Evolutionary conservation across 495 filamentous ascomycete species (phyloP).

Genomic region (Trypethelium eluteriae): DNA sequence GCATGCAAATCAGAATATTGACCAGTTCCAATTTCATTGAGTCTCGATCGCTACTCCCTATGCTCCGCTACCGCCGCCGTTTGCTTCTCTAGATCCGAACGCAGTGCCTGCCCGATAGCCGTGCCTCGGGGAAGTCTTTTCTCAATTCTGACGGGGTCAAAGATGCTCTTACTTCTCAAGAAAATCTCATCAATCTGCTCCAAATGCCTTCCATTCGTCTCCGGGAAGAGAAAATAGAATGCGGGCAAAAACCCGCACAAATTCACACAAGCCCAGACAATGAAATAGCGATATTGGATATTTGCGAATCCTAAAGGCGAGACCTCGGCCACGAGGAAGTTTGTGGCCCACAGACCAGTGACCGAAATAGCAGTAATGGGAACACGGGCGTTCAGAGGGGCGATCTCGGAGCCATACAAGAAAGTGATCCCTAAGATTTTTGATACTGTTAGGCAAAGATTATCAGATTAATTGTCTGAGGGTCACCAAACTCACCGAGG

Average conservation of each 20-base stretch:
- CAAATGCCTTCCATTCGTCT: constrained; percentile 59
- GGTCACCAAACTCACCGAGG: constrained; percentile 12
- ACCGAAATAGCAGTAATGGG: constrained; percentile 17
- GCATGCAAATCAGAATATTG: no score
- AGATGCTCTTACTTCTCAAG: constrained; percentile 16
- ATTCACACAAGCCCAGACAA: constrained; percentile 41
- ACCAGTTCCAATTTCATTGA: neutral
- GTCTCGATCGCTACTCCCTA: neutral
- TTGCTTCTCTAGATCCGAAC: neutral
- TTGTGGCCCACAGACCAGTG: constrained; percentile 25
- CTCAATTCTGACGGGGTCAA: constrained; percentile 18
- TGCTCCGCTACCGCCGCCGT: neutral
- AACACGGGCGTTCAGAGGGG: constrained; percentile 57
- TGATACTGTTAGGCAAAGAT: neutral
- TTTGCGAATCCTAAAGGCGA: constrained; percentile 43
- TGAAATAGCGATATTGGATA: constrained; percentile 44
- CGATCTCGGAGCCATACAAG: constrained; percentile 50
- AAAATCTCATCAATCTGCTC: constrained; percentile 65
- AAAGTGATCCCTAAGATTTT: constrained; percentile 44
- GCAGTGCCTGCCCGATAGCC: neutral
- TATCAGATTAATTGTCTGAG: neutral
- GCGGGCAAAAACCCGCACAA: constrained; percentile 16
- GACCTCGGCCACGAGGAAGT: constrained; percentile 44
- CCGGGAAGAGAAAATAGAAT: constrained; percentile 61
- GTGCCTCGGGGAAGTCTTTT: neutral